Conservation (phyloP, 1,139 yeast genomes). For the Saccharomyces hybrid region DNA sequence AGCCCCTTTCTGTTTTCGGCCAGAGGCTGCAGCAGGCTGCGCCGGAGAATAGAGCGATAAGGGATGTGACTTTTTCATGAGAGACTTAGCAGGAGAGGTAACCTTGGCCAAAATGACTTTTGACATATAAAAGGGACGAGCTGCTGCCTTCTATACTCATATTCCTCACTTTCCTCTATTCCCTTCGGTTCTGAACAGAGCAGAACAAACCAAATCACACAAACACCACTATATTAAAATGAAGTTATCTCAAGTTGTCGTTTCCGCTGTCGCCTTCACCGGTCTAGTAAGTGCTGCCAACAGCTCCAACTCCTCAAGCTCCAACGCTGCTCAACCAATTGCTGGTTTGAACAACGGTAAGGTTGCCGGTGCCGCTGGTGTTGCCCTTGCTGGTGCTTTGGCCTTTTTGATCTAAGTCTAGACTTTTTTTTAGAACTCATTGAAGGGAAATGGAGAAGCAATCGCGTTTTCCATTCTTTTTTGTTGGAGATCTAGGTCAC, state of each 20-base stretch:
- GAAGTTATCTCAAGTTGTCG: slow-evolving; percentile 21
- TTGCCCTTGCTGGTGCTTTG: slow-evolving; percentile 26
- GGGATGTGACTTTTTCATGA: neutral
- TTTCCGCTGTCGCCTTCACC: slow-evolving; percentile 19
- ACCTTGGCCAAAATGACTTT: neutral
- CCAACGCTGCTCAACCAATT: slow-evolving; percentile 10
- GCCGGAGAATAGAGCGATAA: neutral
- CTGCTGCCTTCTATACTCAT: neutral
- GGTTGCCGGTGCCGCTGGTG: slow-evolving; percentile 19
- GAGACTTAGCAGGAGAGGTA: neutral
- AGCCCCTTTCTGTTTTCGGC: neutral
- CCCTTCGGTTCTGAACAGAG: neutral
- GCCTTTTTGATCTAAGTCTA: slow-evolving; percentile 20
- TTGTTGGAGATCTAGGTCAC: neutral
- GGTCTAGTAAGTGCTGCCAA: slow-evolving; percentile 11
- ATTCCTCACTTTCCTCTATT: no score
- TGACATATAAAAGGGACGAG: neutral
- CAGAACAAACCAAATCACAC: neutral
- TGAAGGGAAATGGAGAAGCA: neutral
- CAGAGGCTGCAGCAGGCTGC: neutral
- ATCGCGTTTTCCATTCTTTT: neutral
- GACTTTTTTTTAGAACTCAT: neutral
- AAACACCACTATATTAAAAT: slow-evolving; percentile 7
- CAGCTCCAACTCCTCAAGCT: slow-evolving; percentile 6
- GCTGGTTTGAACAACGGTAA: slow-evolving; percentile 12